Evolutionary conservation across 805 yeast species (phyloP).

Genomic region (Kazachstania africana): DNA sequence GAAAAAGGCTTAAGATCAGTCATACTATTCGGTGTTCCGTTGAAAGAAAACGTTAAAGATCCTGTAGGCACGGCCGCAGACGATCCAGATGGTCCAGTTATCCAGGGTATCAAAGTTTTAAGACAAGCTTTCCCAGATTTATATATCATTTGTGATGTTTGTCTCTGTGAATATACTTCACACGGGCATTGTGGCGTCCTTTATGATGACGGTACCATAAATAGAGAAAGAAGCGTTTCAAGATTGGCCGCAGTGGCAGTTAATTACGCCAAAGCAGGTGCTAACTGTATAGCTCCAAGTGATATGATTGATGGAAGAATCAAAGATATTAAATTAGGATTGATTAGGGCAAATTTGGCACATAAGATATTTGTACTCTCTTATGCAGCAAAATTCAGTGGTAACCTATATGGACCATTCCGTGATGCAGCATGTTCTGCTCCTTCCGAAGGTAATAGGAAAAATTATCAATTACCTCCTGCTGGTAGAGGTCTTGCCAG

Average conservation of each 20-base stretch:
- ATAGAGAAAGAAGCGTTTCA: conserved; percentile 60
- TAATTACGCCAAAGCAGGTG: conserved; percentile 92
- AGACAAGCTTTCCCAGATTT: conserved; percentile 62
- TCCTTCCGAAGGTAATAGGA: conserved; percentile 86
- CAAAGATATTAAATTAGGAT: conserved; percentile 73
- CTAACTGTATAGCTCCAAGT: conserved; percentile 89
- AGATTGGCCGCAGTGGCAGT: conserved; percentile 92
- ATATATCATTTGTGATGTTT: conserved; percentile 86
- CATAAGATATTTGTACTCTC: conserved; percentile 85
- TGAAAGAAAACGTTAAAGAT: conserved; percentile 68
- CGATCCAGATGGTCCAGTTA: conserved; percentile 93
- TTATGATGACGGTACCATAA: conserved; percentile 75
- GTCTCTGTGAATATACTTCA: conserved; percentile 89
- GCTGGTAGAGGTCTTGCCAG: conserved; percentile 91
- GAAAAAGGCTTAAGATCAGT: conserved; percentile 78
- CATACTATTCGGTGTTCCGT: conserved; percentile 83
- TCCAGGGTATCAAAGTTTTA: conserved; percentile 59
- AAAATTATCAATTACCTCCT: conserved; percentile 84
- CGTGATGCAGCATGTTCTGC: conserved; percentile 93
- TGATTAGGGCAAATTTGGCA: conserved; percentile 70
- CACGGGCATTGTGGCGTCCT: conserved; percentile 98
- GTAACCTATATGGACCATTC: conserved; percentile 90
- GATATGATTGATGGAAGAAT: conserved; percentile 97
- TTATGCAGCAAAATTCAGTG: conserved; percentile 88
- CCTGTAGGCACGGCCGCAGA: conserved; percentile 81